Evolutionary conservation across 176 grass and related monocot genomes (phyloP), one percentile per base, ranked within the genome.

Genomic region (Lolium multiflorum): DNA sequence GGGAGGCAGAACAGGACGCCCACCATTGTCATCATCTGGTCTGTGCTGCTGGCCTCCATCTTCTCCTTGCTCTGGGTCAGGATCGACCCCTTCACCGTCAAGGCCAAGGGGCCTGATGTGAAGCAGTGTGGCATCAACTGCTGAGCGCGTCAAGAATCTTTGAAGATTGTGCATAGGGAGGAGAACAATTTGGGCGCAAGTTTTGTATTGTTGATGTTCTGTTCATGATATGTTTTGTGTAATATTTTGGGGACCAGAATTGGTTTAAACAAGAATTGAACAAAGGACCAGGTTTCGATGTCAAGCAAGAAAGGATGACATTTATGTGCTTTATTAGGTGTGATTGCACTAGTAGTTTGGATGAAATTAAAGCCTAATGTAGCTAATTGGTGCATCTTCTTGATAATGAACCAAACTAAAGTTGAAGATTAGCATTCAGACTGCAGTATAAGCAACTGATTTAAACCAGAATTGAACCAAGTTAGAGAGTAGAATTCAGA

Each of bases 61-160:
- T 98, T 98, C 88, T 98, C 95, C 67, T 80, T 98, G 91, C 93
- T 98, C 74, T 98, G 95, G 95, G 95, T 98, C 62, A 88, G 95
- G 93, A 98, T 98, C 38, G 95, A 98, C 46, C 95, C 95, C 0
- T 98, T 98, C 80, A 80, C 92, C 16, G 37, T 95, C 59, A 98
- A 91, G 87, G 59, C 95, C 16, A 98, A 87, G 82, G 95, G 95
- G 4, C 95, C 95, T 4, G 93, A 98, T 14, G 91, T 93, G 37
- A 87, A 46, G 91, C 92, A 98, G 82, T 98, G 95, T 7, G 95
- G 95, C 80, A 95, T 98, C 89, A 98, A 98, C 76, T 98, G 95
- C 76, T 98, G 80, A 92, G 68, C 25, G 37, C 6, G 6, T 63
- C 28, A 83, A 35, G 71, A 67, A 35, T 28, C 62, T 74, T 64